Evolutionary conservation across 345 rosid genomes (phyloP).

Genomic region (Eucalyptus lansdowneana): DNA sequence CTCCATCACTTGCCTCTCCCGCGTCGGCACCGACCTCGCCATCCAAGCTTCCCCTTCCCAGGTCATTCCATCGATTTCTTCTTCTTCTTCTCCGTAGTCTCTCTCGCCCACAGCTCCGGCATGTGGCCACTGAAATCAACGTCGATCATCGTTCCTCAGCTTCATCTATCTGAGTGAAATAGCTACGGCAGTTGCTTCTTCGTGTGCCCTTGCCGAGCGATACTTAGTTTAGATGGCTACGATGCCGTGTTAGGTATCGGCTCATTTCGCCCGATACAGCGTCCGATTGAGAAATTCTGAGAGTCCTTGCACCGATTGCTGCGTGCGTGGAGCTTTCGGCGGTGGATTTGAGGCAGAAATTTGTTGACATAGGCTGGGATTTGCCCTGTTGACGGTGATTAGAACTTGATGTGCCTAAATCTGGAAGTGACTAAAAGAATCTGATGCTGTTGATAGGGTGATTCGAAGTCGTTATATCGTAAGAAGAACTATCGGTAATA

Average conservation of each 20-base stretch:
- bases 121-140: not conserved
- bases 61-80: conserved; percentile 9
- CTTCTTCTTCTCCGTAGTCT: not conserved
- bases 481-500: too few relatives aligned
- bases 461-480: too few relatives aligned
- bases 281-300: not conserved
- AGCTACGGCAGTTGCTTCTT: not conserved
- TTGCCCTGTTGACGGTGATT: not conserved
- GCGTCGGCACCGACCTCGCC: conserved; percentile 81
- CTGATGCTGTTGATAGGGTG: too few relatives aligned
- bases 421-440: too few relatives aligned
- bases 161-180: not conserved
- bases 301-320: not conserved
- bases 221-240: not conserved
- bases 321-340: not conserved
- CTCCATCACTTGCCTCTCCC: conserved; percentile 69
- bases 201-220: not conserved
- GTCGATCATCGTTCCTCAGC: not conserved
- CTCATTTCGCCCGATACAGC: not conserved
- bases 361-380: not conserved
- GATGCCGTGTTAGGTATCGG: not conserved
- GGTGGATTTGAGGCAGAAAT: not conserved
- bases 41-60: conserved; percentile 64
- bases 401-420: not conserved
- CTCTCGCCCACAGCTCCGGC: not conserved